A percentile compares a stretch with the other conserved stretches of the same genome.
phyloP scores from a whole-genome alignment of 768 basidiomycete genomes.

The Auriscalpium microsporum region DNA sequence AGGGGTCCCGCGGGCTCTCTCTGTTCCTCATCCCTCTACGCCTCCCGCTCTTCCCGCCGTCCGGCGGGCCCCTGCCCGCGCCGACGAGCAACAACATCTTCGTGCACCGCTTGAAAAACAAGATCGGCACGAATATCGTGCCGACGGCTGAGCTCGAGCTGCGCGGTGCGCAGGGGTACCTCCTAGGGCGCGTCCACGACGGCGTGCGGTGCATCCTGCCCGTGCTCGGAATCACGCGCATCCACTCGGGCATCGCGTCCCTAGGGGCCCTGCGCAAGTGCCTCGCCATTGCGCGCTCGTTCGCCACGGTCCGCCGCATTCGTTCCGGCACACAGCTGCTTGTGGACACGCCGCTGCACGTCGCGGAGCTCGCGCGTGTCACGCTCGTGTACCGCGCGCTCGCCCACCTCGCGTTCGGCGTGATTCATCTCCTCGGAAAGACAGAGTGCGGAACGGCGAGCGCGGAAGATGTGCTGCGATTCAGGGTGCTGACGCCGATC shows the following conservation, averaged over 20 bases:
- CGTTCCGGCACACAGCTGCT: conserved; percentile 42
- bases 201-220: conserved; percentile 64
- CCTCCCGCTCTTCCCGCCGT: conserved; percentile 39
- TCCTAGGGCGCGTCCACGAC: conserved; percentile 46
- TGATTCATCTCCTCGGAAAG: conserved; percentile 49
- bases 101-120: conserved; percentile 70
- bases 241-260: conserved; percentile 53
- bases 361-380: conserved; percentile 53
- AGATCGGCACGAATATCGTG: conserved; percentile 64
- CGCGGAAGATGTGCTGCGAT: conserved; percentile 38
- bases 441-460: conserved; percentile 47
- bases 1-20: conserved; percentile 60
- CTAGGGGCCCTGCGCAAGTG: conserved; percentile 52
- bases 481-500: conserved; percentile 61
- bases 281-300: conserved; percentile 57
- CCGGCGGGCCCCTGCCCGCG: conserved; percentile 32
- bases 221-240: conserved; percentile 69
- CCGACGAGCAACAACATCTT: conserved; percentile 56
- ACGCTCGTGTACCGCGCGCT: conserved; percentile 59
- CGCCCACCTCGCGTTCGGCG: conserved; percentile 54
- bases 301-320: conserved; percentile 51
- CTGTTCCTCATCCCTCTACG: conserved; percentile 65
- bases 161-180: conserved; percentile 49
- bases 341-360: conserved; percentile 50
- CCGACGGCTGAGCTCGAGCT: conserved; percentile 72